These are phyloP conservation scores for Vanderwaltozyma yarrowii DNA, from an alignment of 805 yeast genomes.

Conservation along the genomic window DNA sequence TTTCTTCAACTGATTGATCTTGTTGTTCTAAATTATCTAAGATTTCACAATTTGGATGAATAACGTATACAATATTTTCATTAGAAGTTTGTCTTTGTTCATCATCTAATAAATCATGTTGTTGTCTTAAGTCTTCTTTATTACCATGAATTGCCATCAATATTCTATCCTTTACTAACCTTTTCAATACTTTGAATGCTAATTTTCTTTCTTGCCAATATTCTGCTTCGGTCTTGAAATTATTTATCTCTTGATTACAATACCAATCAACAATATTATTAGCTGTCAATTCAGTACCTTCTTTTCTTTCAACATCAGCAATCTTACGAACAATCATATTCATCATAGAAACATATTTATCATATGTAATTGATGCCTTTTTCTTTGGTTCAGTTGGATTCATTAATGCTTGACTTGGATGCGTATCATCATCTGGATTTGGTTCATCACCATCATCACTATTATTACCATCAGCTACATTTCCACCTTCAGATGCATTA, in stretches of 20 bases:
- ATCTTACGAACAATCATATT: slow-evolving; percentile 62
- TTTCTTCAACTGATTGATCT: slow-evolving; percentile 1
- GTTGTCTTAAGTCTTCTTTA: slow-evolving; percentile 35
- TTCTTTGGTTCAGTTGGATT: slow-evolving; percentile 16
- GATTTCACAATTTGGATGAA: slow-evolving; percentile 79
- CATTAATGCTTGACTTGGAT: not conserved
- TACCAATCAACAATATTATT: slow-evolving; percentile 73
- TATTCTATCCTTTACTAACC: slow-evolving; percentile 76
- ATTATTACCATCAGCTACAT: slow-evolving; percentile 27
- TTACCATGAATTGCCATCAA: slow-evolving; percentile 55
- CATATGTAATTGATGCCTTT: slow-evolving; percentile 61
- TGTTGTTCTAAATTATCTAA: slow-evolving; percentile 34
- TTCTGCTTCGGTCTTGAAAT: slow-evolving; percentile 57
- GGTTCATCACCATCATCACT: slow-evolving; percentile 3
- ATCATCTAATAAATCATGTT: slow-evolving; percentile 18
- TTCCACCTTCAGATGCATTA: slow-evolving; percentile 6
- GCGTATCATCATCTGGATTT: not conserved
- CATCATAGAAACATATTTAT: slow-evolving; percentile 78
- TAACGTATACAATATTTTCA: slow-evolving; percentile 36
- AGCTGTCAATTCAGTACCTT: slow-evolving; percentile 54
- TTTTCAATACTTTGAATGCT: slow-evolving; percentile 69
- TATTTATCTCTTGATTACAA: slow-evolving; percentile 60
- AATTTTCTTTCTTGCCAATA: slow-evolving; percentile 60
- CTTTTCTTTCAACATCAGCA: slow-evolving; percentile 42
- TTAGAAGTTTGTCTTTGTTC: slow-evolving; percentile 17